Evolutionary conservation across 208 protist species (phyloP).

Genomic region (Strigomonas culicis): DNA sequence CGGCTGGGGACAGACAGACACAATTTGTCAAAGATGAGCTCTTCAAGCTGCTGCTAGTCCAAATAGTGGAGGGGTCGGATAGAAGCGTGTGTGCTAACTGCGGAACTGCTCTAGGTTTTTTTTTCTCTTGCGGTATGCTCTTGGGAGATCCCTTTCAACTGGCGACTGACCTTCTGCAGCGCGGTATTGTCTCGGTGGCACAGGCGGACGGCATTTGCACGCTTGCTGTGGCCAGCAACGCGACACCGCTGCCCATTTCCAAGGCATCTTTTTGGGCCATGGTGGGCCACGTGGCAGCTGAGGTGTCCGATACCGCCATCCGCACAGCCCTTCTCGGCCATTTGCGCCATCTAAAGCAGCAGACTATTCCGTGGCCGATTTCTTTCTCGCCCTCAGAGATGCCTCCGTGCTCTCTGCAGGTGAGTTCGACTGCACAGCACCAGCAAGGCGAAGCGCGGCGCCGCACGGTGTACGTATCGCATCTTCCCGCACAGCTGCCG

Average conservation of each 20-base stretch:
- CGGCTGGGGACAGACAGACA: conserved; percentile 16
- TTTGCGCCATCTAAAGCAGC: conserved; percentile 42
- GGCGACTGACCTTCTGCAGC: conserved; percentile 55
- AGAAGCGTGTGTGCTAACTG: conserved; percentile 35
- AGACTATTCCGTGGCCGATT: neutral
- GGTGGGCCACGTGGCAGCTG: conserved; percentile 36
- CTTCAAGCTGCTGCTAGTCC: conserved; percentile 46
- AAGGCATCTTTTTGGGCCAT: conserved; percentile 75
- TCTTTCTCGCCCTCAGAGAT: conserved; percentile 14
- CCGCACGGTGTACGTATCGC: conserved; percentile 78
- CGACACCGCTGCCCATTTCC: conserved; percentile 44
- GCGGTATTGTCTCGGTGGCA: conserved; percentile 24
- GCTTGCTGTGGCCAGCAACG: conserved; percentile 55
- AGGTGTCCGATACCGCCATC: conserved; percentile 21
- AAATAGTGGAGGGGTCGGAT: conserved; percentile 24
- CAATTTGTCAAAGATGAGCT: conserved; percentile 41
- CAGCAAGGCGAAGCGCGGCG: conserved; percentile 6
- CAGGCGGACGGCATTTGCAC: conserved; percentile 79
- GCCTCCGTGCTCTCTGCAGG: conserved; percentile 3
- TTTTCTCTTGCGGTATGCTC: conserved; percentile 50
- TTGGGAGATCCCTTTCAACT: conserved; percentile 75
- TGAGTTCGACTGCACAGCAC: neutral
- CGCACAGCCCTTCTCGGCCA: conserved; percentile 41
- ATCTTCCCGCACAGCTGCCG: conserved; percentile 50
- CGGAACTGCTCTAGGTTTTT: conserved; percentile 47